Evolutionary conservation across 495 filamentous ascomycete species (phyloP), one percentile per base, ranked within the genome.

Genomic region (Aspergillus ostianus): DNA sequence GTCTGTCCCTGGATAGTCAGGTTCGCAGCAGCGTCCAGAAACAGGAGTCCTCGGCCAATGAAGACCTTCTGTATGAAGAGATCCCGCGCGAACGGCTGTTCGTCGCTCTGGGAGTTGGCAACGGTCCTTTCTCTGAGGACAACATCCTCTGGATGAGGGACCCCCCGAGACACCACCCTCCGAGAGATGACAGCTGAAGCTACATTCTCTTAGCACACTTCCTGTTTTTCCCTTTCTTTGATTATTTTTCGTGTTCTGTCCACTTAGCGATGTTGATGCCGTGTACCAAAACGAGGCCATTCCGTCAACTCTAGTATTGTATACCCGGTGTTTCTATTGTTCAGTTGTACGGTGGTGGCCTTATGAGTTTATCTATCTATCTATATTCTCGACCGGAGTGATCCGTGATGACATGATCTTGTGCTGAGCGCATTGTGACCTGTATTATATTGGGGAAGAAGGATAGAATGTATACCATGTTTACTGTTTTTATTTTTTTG

Each of bases 51-150:
- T 62, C 47, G 44, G 51, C 47, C 47, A 60, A 41, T 56, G 73
- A 78, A 48, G 76, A 78, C 58, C 50, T 78, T 6, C 61, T 78
- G 51, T 73, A 73, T 18, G 73, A 70, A 1, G 70, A 63, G 1
- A 61, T 76, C 62, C 68, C 70, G 0, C 66, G 65, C 21, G 72
- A 73, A 5, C 59, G 68, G 9, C 61, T 79, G 23, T 66, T 77
- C 15, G 60, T 61, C 19, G 70, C 73, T n/a, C 60, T 79, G 36
- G 67, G 72, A 2, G 56, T 66, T 9, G 68, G 70, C 9, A 66
- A 70, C 51, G 60, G 55, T 3, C 20, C 62, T 7, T 65, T 70
- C 23, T 56, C 68, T 6, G 63, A 67, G 23, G 58, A 63, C 9
- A 65, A 56, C 18, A 67, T 77, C 18, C 55, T 69, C 41, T 73